phyloP scores from a whole-genome alignment of 495 filamentous ascomycete species.

The Penicillium lividum region DNA sequence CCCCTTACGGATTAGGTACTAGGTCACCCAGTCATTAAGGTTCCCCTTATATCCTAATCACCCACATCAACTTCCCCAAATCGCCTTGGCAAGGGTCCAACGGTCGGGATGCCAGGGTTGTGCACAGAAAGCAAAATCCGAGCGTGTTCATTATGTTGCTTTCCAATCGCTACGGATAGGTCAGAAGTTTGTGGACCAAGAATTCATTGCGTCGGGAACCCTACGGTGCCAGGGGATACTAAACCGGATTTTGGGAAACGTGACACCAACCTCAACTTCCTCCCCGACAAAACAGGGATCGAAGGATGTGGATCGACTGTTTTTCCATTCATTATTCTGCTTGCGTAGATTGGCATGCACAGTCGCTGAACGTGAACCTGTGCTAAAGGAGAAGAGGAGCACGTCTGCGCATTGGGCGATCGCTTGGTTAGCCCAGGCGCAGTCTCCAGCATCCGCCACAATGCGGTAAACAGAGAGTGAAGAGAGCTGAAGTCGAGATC shows the following conservation, averaged over 20 bases:
- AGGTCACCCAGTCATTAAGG: not conserved
- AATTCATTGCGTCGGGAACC: not conserved
- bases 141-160: constrained; percentile 26
- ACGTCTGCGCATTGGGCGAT: constrained; percentile 31
- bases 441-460: constrained; percentile 24
- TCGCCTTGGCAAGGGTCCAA: constrained; percentile 22
- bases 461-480: constrained; percentile 21
- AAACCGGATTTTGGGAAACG: constrained; percentile 29
- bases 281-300: constrained; percentile 28
- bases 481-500: constrained; percentile 27
- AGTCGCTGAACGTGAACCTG: constrained; percentile 15
- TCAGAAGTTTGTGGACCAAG: not conserved
- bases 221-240: constrained; percentile 29
- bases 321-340: constrained; percentile 25
- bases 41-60: not conserved
- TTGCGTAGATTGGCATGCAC: constrained; percentile 23
- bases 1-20: constrained; percentile 26
- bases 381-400: constrained; percentile 26
- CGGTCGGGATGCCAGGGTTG: constrained; percentile 22
- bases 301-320: constrained; percentile 23
- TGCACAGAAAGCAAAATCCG: constrained; percentile 24
- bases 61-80: constrained; percentile 26
- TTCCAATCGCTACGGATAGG: constrained; percentile 21
- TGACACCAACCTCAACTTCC: constrained; percentile 17
- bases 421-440: constrained; percentile 29